Conservation (phyloP, 2,329 filamentous ascomycete genomes). For the Penicillium sp. region DNA sequence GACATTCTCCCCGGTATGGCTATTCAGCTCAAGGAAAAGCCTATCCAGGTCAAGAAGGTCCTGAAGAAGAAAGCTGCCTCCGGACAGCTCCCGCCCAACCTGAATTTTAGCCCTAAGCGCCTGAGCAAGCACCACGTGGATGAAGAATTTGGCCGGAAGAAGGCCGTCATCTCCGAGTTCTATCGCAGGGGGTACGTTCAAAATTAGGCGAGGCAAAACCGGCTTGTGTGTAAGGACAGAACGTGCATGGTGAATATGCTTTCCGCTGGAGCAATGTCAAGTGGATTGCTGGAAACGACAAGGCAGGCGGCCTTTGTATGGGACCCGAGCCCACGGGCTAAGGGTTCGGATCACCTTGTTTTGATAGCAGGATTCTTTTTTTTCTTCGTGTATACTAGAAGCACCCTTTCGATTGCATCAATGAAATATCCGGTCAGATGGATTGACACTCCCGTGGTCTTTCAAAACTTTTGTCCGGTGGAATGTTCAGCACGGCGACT, state of each 20-base stretch:
- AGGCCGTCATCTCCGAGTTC: constrained; percentile 69
- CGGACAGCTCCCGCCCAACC: constrained; percentile 57
- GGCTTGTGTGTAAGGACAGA: too few species aligned
- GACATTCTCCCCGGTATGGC: constrained; percentile 42
- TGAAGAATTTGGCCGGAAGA: constrained; percentile 66
- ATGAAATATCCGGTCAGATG: not conserved
- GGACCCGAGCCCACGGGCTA: not conserved
- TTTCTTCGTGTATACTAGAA: constrained; percentile 24
- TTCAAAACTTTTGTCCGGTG: too few species aligned
- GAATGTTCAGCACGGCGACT: too few species aligned
- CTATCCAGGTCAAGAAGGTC: constrained; percentile 47
- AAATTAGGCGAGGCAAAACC: too few species aligned
- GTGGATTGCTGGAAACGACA: too few species aligned
- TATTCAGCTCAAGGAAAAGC: constrained; percentile 31
- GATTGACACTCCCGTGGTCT: too few species aligned
- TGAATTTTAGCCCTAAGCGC: constrained; percentile 59
- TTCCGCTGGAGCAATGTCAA: too few species aligned
- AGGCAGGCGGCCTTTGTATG: too few species aligned
- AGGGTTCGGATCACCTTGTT: constrained; percentile 1
- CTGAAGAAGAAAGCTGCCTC: constrained; percentile 42
- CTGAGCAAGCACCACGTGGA: constrained; percentile 68
- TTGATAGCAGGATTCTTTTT: constrained; percentile 13
- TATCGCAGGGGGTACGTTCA: constrained; percentile 44
- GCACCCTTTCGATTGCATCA: constrained; percentile 11
- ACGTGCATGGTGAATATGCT: too few species aligned